Conservation (phyloP, 495 filamentous ascomycete genomes). For the Bacidia rubella region DNA sequence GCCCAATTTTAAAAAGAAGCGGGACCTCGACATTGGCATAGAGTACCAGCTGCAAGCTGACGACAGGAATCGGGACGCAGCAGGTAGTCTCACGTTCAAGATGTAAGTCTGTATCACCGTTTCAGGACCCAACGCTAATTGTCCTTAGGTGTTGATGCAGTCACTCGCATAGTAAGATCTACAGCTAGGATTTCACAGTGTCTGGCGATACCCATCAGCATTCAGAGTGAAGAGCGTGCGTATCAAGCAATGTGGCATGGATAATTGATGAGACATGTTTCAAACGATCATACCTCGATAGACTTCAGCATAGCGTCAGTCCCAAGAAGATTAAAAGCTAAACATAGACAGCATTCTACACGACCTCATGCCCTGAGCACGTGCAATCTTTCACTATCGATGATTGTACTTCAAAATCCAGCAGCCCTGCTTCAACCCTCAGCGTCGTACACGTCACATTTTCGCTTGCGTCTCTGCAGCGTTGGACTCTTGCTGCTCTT, state of each 20-base stretch:
- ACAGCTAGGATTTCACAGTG: neutral
- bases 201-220: neutral
- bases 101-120: constrained; percentile 43
- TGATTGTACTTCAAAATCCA: too few species aligned
- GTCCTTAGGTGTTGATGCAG: constrained; percentile 29
- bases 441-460: too few species aligned
- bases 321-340: too few species aligned
- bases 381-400: too few species aligned
- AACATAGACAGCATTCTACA: too few species aligned
- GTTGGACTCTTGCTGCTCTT: neutral
- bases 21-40: constrained; percentile 86
- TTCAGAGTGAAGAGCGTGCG: neutral
- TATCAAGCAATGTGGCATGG: neutral
- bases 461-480: neutral
- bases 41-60: constrained; percentile 65
- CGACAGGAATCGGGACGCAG: constrained; percentile 51
- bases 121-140: constrained; percentile 19
- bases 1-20: constrained; percentile 86
- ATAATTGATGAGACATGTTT: neutral
- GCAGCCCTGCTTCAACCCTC: too few species aligned
- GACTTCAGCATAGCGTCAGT: constrained; percentile 9
- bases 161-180: neutral
- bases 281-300: constrained; percentile 12
- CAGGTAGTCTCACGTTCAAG: constrained; percentile 69
- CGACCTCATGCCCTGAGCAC: too few species aligned